These are phyloP conservation scores for Aspergillus ellipticus DNA, from an alignment of 495 filamentous ascomycete species.

Conservation along the genomic window DNA sequence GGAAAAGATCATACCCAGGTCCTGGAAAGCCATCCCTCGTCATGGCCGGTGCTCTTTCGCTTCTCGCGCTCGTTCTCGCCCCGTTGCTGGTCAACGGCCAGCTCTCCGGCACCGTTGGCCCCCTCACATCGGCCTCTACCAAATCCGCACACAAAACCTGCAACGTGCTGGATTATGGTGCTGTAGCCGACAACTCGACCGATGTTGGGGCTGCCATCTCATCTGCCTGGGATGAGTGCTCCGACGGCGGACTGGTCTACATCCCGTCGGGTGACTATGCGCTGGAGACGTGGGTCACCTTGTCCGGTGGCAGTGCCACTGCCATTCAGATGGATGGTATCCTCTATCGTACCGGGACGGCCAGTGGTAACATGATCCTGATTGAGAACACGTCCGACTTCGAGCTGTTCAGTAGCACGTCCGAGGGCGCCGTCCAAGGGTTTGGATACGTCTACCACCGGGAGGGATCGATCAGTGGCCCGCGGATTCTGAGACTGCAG, in stretches of 20 bases:
- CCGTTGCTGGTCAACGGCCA: slow-evolving; percentile 15
- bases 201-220: slow-evolving; percentile 45
- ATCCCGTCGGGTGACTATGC: slow-evolving; percentile 36
- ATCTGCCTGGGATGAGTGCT: slow-evolving; percentile 46
- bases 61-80: background rate
- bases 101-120: slow-evolving; percentile 41
- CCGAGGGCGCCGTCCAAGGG: slow-evolving; percentile 49
- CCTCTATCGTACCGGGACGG: slow-evolving; percentile 43
- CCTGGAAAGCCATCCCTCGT: background rate
- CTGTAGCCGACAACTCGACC: slow-evolving; percentile 41
- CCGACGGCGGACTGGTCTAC: slow-evolving; percentile 31
- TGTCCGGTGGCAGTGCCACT: slow-evolving; percentile 37
- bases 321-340: slow-evolving; percentile 49
- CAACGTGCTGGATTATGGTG: slow-evolving; percentile 50
- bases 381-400: slow-evolving; percentile 47
- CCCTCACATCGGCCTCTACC: slow-evolving; percentile 31
- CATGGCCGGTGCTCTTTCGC: background rate
- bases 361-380: slow-evolving; percentile 49
- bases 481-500: slow-evolving; percentile 38
- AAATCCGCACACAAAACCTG: slow-evolving; percentile 37
- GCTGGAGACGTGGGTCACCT: slow-evolving; percentile 31
- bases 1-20: background rate
- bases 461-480: slow-evolving; percentile 15
- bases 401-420: slow-evolving; percentile 48
- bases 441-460: slow-evolving; percentile 44